A percentile compares a stretch with the other conserved stretches of the same genome.
Evolutionary conservation across 164 flowering plant genomes (phyloP).

Genomic region (Chimonanthus praecox): DNA sequence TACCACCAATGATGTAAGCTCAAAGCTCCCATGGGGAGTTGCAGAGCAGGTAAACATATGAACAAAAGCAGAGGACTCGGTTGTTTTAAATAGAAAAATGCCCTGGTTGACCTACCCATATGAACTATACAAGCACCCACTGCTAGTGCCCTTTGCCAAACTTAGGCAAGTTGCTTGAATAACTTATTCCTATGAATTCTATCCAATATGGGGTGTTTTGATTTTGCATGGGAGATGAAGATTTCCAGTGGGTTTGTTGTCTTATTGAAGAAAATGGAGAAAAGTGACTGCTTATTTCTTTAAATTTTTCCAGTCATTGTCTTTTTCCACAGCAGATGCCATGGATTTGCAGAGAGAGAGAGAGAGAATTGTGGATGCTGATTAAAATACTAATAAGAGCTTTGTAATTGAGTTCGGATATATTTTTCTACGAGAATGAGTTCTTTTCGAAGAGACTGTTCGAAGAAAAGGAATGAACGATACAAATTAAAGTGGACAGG

Average conservation of each 20-base stretch:
- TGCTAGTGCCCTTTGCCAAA: conserved; percentile 37
- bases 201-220: background rate
- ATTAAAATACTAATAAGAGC: background rate
- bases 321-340: conserved; percentile 21
- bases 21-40: conserved; percentile 9
- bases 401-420: background rate
- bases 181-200: background rate
- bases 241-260: conserved; percentile 22
- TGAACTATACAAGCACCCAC: conserved; percentile 9
- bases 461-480: background rate
- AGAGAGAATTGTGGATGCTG: background rate
- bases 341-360: conserved; percentile 17
- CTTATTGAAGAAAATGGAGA: conserved; percentile 15
- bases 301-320: background rate
- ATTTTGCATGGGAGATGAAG: conserved; percentile 17
- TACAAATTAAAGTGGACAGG: background rate
- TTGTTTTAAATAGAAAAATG: conserved; percentile 10
- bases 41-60: conserved; percentile 13
- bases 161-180: conserved; percentile 21
- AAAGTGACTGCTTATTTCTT: conserved; percentile 5
- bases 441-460: background rate
- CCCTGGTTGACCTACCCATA: conserved; percentile 26
- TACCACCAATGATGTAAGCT: conserved; percentile 8
- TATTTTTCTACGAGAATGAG: too few species aligned
- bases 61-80: conserved; percentile 3